Evolutionary conservation across 257 asterid species (phyloP), one percentile per base, ranked within the genome.

Genomic region (Ocimum tenuiflorum): DNA sequence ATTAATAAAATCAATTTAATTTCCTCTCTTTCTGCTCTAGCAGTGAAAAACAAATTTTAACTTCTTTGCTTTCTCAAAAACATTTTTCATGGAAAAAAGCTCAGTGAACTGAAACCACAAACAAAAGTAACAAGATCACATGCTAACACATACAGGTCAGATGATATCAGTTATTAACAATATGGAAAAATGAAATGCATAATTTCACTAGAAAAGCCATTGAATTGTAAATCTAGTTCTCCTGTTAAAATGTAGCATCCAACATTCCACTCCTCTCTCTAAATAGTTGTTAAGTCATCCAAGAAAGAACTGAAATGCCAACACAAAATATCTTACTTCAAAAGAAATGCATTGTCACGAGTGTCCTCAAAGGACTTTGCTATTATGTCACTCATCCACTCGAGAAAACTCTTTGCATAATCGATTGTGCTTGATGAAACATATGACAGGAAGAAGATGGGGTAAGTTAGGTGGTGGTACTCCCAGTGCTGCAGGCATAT

Each of bases 301-400:
- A 8, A 74, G 31, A 47, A 29, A 18, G 59, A 55, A 53, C 22
- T 63, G 45, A 67, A 55, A 13, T 13, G 15, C 11, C 41, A 52
- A 63, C 46, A 18, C 38, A 67, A 72, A 57, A 50, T 41, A 47
- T 65, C 85, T 80, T 88, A 92, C 99, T 83, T 90, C 83, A 94
- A 73, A 60, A 83, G 86, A 77, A 94, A 94, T 62, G 94, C 95
- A 82, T 94, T 94, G 71, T 90, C 94, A 18, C 99, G 88, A 15
- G 95, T 86, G 80, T 86, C 82, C 86, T 88, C 99, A 56, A 94
- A 94, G 72, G 97, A 88, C 75, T 90, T 94, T 29, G 99, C 92
- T 64, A 94, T 88, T 71, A 90, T 82, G 76, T 94, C 99, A 73
- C 97, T 86, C 99, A 89, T 94, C 95, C 94, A 94, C 82, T 94